phyloP scores from a whole-genome alignment of 176 grass and related monocot genomes.

The Rhipidocladum racemiflorum region DNA sequence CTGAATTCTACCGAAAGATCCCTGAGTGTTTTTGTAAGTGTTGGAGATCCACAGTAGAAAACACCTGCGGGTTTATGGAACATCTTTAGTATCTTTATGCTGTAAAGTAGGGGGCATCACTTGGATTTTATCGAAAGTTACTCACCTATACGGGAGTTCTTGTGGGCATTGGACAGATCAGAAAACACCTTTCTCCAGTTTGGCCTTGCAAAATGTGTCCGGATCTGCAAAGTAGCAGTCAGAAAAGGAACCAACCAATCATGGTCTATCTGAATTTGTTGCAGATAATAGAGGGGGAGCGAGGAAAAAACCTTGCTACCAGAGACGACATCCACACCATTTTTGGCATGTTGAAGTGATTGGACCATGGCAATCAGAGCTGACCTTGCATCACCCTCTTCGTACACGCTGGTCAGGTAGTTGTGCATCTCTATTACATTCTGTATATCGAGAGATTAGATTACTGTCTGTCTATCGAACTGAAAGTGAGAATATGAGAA shows the following conservation, averaged over 20 bases:
- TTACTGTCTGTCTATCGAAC: conserved; percentile 5
- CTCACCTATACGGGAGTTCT: conserved; percentile 78
- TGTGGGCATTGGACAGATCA: conserved; percentile 71
- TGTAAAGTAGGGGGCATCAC: conserved; percentile 3
- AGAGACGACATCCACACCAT: conserved; percentile 85
- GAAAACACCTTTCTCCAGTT: conserved; percentile 98
- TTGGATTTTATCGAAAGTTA: background rate
- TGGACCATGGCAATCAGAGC: conserved; percentile 94
- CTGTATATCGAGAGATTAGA: conserved; percentile 34
- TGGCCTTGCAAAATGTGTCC: conserved; percentile 93
- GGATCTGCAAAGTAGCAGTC: conserved; percentile 52
- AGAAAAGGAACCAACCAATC: background rate
- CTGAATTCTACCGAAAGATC: conserved; percentile 85
- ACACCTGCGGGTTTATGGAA: conserved; percentile 60
- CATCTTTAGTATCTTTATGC: background rate
- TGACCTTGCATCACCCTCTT: conserved; percentile 95
- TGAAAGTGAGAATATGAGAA: background rate
- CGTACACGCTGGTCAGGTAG: conserved; percentile 98
- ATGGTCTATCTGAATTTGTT: background rate
- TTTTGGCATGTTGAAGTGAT: conserved; percentile 84
- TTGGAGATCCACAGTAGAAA: conserved; percentile 99
- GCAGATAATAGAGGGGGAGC: background rate
- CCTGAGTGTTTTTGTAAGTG: conserved; percentile 73
- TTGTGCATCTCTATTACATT: conserved; percentile 98
- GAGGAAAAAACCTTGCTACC: conserved; percentile 58